Conservation (phyloP, 176 grass and related monocot species). For the Cenchrus fungigraminus region DNA sequence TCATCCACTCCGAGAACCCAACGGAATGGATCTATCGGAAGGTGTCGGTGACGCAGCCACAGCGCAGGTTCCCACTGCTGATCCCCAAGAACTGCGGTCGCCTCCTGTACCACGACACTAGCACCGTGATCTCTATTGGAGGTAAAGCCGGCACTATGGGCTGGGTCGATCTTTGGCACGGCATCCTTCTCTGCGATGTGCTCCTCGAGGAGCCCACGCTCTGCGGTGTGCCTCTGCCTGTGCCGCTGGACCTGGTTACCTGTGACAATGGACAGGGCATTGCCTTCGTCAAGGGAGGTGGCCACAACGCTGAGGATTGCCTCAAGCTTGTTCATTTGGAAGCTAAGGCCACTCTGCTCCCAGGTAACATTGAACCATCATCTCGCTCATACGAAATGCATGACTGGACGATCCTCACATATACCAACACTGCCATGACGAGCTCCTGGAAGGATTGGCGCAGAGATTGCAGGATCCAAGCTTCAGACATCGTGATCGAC, state of each 20-base stretch:
- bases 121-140: neutral
- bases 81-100: neutral
- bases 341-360: too few species aligned
- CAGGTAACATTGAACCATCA: neutral
- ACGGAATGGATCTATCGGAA: neutral
- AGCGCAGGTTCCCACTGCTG: neutral
- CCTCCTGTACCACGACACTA: neutral
- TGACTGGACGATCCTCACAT: neutral
- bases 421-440: slow-evolving; percentile 5
- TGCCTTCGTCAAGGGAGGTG: too few species aligned
- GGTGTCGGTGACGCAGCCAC: neutral
- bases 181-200: neutral
- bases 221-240: neutral
- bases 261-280: too few species aligned
- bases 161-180: neutral
- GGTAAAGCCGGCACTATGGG: neutral
- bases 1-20: neutral
- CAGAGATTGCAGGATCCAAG: neutral
- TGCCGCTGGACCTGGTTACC: neutral
- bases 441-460: neutral
- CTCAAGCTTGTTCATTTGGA: too few species aligned
- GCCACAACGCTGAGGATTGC: too few species aligned
- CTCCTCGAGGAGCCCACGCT: neutral
- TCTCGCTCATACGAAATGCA: neutral
- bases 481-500: neutral